Base-by-base conservation (phyloP, 208 protist genomes). In the Trypanosoma conorhini region DNA sequence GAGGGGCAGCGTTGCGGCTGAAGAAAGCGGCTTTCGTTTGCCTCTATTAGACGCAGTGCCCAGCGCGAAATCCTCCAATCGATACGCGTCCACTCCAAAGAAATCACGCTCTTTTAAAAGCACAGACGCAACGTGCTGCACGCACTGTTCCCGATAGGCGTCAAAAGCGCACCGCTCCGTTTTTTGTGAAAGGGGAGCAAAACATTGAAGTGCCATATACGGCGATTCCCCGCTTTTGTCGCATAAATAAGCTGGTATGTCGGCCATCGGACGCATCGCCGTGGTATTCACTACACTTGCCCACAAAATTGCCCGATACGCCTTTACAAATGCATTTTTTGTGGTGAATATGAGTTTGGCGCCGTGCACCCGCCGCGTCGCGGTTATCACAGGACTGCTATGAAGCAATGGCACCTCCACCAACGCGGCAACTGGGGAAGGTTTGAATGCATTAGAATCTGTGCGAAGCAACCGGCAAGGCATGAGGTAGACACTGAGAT, bases 251-350 rank as follows among this genome's bases (percentile, higher is more conserved):
- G 15, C 13, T 28, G 63, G 63, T 28, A 54, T 44, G 42, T 13
- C 24, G 5, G n/a, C 48, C 33, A 54, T 17, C 19, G 67, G 21
- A 52, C n/a, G 67, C 40, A 82, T 72, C 40, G 85, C 77, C 13
- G 85, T 75, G 63, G 91, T 87, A 74, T 93, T 90, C 77, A 86
- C 87, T 77, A 93, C 87, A 46, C 83, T 92, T 44, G 87, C 86
- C 87, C 89, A 95, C 40, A 95, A 73, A 9, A 95, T 76, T 35
- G 89, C 78, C 69, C 83, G 85, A 80, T 93, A 95, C 55, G 89
- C 89, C 30, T 83, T 86, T 60, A 95, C 73, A 76, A 95, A 93
- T 46, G 87, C 76, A 26, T 67, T 74, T 62, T 86, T 79, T 10
- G 87, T 89, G 38, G 83, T 77, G 71, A 95, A 95, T 22, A 85